Conservation (phyloP, 176 grass and related monocot species). For the Pontederia crassipes region DNA sequence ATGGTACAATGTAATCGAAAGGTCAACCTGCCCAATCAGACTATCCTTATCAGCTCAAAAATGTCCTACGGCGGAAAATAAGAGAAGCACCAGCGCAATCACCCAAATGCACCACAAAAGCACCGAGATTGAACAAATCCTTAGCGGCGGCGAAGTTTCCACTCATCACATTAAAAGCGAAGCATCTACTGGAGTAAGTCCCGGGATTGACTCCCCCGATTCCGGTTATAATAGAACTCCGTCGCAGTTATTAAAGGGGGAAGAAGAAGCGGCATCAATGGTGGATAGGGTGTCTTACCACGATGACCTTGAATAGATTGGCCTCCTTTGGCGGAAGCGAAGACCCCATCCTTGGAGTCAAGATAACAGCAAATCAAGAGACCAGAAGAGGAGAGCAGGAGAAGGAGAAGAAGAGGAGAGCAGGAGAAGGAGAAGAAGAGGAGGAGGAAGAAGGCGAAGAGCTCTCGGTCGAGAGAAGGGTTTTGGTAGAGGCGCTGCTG, state of each 20-base stretch:
- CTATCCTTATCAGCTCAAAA: too few relatives aligned
- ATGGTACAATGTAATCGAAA: too few relatives aligned
- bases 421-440: constrained; percentile 26
- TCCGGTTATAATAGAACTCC: constrained; percentile 4
- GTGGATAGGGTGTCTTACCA: constrained; percentile 45
- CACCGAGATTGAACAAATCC: too few relatives aligned
- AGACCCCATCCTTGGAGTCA: constrained; percentile 52
- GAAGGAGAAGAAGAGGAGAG: background rate
- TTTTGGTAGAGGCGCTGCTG: constrained; percentile 40
- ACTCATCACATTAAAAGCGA: too few relatives aligned
- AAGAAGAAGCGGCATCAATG: background rate
- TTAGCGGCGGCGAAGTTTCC: too few relatives aligned
- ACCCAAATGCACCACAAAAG: too few relatives aligned
- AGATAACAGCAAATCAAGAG: constrained; percentile 7
- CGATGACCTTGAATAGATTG: constrained; percentile 99
- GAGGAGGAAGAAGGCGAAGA: background rate
- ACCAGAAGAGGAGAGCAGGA: background rate
- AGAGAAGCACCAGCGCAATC: too few relatives aligned
- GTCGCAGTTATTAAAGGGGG: background rate
- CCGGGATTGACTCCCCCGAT: too few relatives aligned
- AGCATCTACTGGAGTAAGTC: too few relatives aligned
- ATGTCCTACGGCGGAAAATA: too few relatives aligned
- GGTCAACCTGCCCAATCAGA: too few relatives aligned
- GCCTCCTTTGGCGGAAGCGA: constrained; percentile 96
- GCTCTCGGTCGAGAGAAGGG: background rate